These are phyloP conservation scores for Dendrobium nobile DNA, from an alignment of 106 monocot species.

Conservation along the genomic window DNA sequence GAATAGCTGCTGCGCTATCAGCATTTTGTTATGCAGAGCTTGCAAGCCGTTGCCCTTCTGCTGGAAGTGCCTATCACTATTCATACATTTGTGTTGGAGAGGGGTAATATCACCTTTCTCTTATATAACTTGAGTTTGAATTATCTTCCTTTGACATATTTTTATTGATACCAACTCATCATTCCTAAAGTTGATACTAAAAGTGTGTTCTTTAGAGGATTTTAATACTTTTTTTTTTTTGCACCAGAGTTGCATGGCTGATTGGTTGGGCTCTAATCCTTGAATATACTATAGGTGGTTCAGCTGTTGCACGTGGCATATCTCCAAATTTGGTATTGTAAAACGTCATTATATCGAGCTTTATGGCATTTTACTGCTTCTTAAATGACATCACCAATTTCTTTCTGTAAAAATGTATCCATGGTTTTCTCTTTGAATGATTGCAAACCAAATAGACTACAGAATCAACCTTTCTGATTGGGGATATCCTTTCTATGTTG, in stretches of 20 bases:
- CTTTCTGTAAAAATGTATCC: too few relatives aligned
- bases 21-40: constrained; percentile 99
- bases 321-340: constrained; percentile 80
- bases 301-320: constrained; percentile 91
- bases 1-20: constrained; percentile 89
- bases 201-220: not conserved
- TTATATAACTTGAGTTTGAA: not conserved
- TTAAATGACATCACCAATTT: not conserved
- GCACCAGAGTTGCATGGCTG: constrained; percentile 38
- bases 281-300: constrained; percentile 94
- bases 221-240: not conserved
- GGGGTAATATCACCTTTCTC: constrained; percentile 44
- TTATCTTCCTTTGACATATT: not conserved
- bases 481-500: too few relatives aligned
- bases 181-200: too few relatives aligned
- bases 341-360: not conserved
- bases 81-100: constrained; percentile 98
- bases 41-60: constrained; percentile 96
- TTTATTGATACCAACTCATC: not conserved
- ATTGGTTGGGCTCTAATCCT: constrained; percentile 97
- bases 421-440: too few relatives aligned
- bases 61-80: constrained; percentile 97
- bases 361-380: not conserved
- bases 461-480: too few relatives aligned
- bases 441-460: too few relatives aligned